Base-by-base conservation (phyloP, 2,329 filamentous ascomycete species). In the Cladosporium halotolerans region DNA sequence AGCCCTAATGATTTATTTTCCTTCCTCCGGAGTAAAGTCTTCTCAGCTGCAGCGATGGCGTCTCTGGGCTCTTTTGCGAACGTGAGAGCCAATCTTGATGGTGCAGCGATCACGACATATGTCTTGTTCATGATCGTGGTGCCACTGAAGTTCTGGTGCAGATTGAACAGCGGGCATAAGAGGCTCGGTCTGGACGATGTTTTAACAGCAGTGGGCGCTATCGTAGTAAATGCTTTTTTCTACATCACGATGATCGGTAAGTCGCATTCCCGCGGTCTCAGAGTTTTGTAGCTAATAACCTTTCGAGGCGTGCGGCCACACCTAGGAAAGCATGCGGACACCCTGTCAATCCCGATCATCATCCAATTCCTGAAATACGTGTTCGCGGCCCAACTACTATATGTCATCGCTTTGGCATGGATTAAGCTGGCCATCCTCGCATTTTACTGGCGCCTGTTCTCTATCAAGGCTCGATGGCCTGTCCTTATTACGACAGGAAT, bases 371-470 rank as follows among this genome's bases (percentile, higher is more conserved):
- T 57, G 44, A 43, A 55, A 16, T 48, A 41, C 41, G 18, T 53
- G 28, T 57, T 59, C 50, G 45, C 52, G 8, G 55, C 56, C 13
- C 55, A 59, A 45, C 46, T 57, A 19, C 23, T 57, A 32, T 62
- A 60, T 32, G 40, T 51, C 11, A 16, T 57, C 13, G 55, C 57
- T 10, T 39, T 60, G 31, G 47, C 54, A 16, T 23, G 36, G 11
- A 55, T 55, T 45, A 62, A 62, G 42, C 40, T 54, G 5, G 57
- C 58, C 6, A 54, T 62, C 19, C 57, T 62, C 5, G 53, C 58
- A 10, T 56, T 62, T 34, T 60, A 62, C 46, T 62, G 58, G 58
- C 46, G 58, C 36, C 50, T 62, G 10, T 62, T 62, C 46, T 53
- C 55, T 9, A 39, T 55, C 34, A 56, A 48, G 41, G 42, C 48